These are phyloP conservation scores for Brachypodium distachyon DNA, from an alignment of 202 grass and related monocot species.

Conservation along the genomic window DNA sequence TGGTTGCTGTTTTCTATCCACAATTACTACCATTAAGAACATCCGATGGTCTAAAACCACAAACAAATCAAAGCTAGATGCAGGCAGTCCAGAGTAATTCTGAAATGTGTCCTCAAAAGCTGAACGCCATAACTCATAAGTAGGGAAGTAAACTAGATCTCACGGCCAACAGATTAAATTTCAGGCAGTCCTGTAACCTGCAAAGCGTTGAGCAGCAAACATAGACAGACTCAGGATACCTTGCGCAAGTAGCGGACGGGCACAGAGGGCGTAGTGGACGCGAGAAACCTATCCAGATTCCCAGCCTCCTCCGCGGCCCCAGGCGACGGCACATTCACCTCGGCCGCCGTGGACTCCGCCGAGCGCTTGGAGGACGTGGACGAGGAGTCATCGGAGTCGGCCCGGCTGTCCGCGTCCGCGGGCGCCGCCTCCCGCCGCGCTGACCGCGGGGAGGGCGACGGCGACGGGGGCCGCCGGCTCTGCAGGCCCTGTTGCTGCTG, in stretches of 20 bases:
- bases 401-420: constrained; percentile 15
- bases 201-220: background rate
- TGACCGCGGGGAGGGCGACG: constrained; percentile 31
- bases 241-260: constrained; percentile 48
- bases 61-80: background rate
- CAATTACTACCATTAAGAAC: background rate
- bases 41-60: background rate
- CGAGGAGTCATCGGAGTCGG: constrained; percentile 39
- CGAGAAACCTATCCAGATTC: constrained; percentile 78
- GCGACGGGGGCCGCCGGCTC: constrained; percentile 25
- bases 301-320: constrained; percentile 16
- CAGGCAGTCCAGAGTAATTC: background rate
- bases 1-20: background rate
- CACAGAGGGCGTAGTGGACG: constrained; percentile 68
- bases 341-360: constrained; percentile 13
- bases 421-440: constrained; percentile 19
- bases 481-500: constrained; percentile 37
- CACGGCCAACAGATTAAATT: background rate
- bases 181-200: background rate
- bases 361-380: constrained; percentile 41
- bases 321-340: background rate
- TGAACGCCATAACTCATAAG: too few species aligned
- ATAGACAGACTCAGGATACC: constrained; percentile 26
- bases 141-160: background rate
- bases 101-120: background rate